These are phyloP conservation scores for Suillus luteus DNA, from an alignment of 768 basidiomycete species.

Conservation along the genomic window DNA sequence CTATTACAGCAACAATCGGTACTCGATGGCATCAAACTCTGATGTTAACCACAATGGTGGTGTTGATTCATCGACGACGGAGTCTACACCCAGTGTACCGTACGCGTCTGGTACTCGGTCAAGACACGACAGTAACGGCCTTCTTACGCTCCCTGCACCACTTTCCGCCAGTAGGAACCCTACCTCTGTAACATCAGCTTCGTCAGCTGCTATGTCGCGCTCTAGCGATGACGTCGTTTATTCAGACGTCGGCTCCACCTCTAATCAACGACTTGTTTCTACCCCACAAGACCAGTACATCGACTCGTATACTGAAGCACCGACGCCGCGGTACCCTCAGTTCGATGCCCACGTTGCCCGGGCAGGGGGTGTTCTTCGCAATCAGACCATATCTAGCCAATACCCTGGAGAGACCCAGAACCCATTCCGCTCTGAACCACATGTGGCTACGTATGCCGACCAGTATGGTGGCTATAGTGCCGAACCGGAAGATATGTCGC, in stretches of 20 bases:
- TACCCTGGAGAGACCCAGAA: conserved; percentile 52
- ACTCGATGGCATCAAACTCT: conserved; percentile 77
- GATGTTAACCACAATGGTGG: conserved; percentile 64
- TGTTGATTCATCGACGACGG: conserved; percentile 61
- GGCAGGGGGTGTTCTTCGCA: conserved; percentile 42
- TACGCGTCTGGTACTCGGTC: conserved; percentile 46
- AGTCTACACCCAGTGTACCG: conserved; percentile 44
- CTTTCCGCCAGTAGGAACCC: conserved; percentile 59
- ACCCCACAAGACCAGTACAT: conserved; percentile 37
- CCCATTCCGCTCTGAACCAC: conserved; percentile 57
- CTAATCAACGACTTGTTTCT: conserved; percentile 46
- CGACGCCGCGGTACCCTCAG: conserved; percentile 25
- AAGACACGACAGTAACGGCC: conserved; percentile 68
- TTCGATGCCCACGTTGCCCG: conserved; percentile 46
- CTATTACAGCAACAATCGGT: conserved; percentile 48
- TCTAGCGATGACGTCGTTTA: conserved; percentile 44
- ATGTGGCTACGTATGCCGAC: conserved; percentile 42
- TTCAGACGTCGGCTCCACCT: conserved; percentile 39
- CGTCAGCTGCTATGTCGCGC: conserved; percentile 46
- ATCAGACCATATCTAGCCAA: conserved; percentile 36
- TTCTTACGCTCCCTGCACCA: conserved; percentile 76
- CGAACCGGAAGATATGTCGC: conserved; percentile 40
- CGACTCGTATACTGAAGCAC: conserved; percentile 27
- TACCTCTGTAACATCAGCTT: conserved; percentile 43
- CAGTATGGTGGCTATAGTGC: conserved; percentile 33